These are phyloP conservation scores for Primulina tabacum DNA, from an alignment of 257 asterid species.

Conservation along the genomic window DNA sequence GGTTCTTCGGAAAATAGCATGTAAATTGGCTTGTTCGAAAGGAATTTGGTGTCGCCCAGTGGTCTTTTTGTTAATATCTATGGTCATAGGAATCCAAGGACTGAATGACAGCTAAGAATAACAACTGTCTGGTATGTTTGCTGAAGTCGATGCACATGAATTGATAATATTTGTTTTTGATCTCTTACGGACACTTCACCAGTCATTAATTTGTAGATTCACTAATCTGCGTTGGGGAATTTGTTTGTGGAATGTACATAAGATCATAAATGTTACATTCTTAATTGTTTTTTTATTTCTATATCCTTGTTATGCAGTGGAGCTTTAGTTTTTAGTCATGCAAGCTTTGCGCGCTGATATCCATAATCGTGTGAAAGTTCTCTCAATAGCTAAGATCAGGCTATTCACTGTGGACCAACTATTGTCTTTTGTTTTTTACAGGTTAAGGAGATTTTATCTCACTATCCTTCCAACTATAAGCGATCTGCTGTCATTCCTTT, in stretches of 20 bases:
- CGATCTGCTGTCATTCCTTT: conserved; percentile 94
- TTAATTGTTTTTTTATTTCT: background rate
- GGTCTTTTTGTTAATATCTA: background rate
- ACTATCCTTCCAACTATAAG: conserved; percentile 93
- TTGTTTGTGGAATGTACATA: background rate
- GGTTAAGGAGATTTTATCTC: conserved; percentile 83
- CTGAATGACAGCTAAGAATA: background rate
- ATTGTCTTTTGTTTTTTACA: conserved; percentile 31
- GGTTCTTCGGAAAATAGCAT: background rate
- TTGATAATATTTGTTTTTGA: too few species aligned
- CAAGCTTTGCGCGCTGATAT: background rate
- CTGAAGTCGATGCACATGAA: background rate
- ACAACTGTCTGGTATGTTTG: background rate
- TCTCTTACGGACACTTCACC: too few species aligned
- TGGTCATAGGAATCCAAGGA: background rate
- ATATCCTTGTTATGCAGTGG: background rate
- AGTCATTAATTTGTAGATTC: background rate
- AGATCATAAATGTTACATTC: background rate
- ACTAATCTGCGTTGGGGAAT: background rate
- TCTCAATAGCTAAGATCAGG: conserved; percentile 9
- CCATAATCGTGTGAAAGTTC: background rate
- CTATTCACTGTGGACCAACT: background rate
- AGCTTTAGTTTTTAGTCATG: background rate
- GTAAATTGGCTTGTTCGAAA: background rate
- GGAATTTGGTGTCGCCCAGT: background rate